Percentiles rank a stretch among this genome's conserved stretches.
These are phyloP conservation scores for Phialemoniopsis sp. DNA, from an alignment of 2,329 filamentous ascomycete genomes.

Conservation along the genomic window DNA sequence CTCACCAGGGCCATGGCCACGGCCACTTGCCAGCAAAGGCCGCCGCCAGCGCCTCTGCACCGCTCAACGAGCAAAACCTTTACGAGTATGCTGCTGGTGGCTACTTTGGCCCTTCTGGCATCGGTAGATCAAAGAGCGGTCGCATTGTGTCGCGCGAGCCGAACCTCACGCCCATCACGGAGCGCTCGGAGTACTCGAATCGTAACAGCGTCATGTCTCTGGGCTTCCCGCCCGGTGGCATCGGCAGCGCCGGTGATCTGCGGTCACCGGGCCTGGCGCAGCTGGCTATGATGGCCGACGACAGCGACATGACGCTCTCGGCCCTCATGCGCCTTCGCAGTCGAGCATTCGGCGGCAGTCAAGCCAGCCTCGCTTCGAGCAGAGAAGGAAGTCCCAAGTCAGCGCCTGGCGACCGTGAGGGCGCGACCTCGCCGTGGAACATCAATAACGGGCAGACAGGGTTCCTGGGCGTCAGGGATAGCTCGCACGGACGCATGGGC, in stretches of 20 bases:
- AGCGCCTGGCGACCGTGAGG: conserved; percentile 35
- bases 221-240: conserved; percentile 40
- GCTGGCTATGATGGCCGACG: conserved; percentile 63
- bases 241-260: conserved; percentile 41
- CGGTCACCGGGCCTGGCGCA: conserved; percentile 74
- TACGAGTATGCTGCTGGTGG: conserved; percentile 74
- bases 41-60: conserved; percentile 5
- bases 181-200: conserved; percentile 92
- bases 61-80: conserved; percentile 28
- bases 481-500: too few relatives aligned
- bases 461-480: too few relatives aligned
- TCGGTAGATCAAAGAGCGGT: conserved; percentile 69
- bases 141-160: conserved; percentile 75
- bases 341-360: conserved; percentile 77
- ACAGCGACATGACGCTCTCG: conserved; percentile 70
- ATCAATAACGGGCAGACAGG: too few relatives aligned
- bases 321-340: conserved; percentile 69
- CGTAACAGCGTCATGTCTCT: conserved; percentile 85
- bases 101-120: conserved; percentile 76
- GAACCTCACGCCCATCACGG: conserved; percentile 87
- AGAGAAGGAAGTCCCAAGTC: conserved; percentile 46
- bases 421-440: conserved; percentile 36
- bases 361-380: conserved; percentile 64
- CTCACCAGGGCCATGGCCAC: conserved; percentile 38
- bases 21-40: conserved; percentile 20